Conservation (phyloP, 2,329 filamentous ascomycete genomes). For the Furcasterigmium furcatum region DNA sequence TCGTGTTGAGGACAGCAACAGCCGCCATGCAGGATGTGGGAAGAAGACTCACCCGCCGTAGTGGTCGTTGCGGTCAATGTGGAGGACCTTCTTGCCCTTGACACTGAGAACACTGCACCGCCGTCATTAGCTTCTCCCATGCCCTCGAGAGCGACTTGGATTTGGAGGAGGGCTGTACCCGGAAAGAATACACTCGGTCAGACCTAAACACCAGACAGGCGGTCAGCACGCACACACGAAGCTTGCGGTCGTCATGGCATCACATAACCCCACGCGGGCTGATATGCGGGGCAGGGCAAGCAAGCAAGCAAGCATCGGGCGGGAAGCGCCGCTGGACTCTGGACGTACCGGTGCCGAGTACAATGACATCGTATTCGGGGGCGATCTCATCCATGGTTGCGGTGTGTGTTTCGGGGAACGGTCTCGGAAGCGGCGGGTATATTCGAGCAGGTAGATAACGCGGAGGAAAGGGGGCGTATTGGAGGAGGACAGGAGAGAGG, state of each 20-base stretch:
- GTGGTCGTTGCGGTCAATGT: conserved; percentile 98
- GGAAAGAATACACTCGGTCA: conserved; percentile 98
- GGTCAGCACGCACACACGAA: conserved; percentile 6
- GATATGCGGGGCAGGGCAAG: conserved; percentile 22
- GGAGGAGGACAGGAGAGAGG: conserved; percentile 4
- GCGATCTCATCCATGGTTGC: conserved; percentile 92
- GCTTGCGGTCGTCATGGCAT: neutral
- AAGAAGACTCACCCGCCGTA: conserved; percentile 77
- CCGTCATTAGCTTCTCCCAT: neutral
- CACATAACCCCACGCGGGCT: conserved; percentile 10
- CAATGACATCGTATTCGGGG: conserved; percentile 97
- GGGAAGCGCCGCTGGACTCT: neutral
- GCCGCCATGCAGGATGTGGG: too few relatives aligned
- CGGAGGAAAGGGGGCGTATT: conserved; percentile 23
- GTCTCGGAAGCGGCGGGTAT: neutral
- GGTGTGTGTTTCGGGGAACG: conserved; percentile 17
- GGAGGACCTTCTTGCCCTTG: conserved; percentile 98
- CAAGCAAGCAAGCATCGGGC: too few relatives aligned
- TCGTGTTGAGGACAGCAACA: conserved; percentile 3
- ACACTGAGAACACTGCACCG: conserved; percentile 80
- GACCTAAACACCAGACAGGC: conserved; percentile 49
- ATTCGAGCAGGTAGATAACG: conserved; percentile 16
- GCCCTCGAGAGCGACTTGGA: neutral
- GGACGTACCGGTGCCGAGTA: conserved; percentile 88
- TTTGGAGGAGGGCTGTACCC: conserved; percentile 57